Evolutionary conservation across 352 stramenopile genomes (phyloP).

Genomic region (Phytopythium aichiense): DNA sequence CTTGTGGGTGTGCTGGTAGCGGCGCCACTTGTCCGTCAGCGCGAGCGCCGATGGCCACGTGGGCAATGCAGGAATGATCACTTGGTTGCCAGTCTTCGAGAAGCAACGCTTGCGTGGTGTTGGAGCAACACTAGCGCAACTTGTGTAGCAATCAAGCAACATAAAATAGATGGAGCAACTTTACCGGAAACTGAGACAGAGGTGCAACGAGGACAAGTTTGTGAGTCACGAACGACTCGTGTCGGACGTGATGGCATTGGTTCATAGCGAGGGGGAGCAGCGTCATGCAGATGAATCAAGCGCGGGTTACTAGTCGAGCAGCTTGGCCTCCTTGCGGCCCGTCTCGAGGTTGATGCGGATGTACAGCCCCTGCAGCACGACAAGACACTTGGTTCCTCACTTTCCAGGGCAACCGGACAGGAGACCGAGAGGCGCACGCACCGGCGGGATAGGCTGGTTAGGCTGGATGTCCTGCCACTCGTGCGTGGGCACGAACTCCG

Average conservation of each 20-base stretch:
- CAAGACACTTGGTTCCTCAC: background rate
- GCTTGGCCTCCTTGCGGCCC: constrained; percentile 59
- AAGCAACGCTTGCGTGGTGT: background rate
- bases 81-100: background rate
- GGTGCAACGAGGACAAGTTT: background rate
- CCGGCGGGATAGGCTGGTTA: constrained; percentile 43
- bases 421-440: constrained; percentile 7
- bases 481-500: constrained; percentile 58
- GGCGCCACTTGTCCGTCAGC: background rate
- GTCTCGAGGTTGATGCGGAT: constrained; percentile 56
- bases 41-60: background rate
- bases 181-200: background rate
- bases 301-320: constrained; percentile 23
- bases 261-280: too few species aligned
- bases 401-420: too few species aligned
- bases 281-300: background rate
- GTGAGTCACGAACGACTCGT: background rate
- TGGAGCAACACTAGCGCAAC: constrained; percentile 1
- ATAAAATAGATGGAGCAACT: background rate
- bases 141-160: constrained; percentile 2
- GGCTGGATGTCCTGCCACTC: constrained; percentile 58
- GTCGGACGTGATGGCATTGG: too few species aligned
- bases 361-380: constrained; percentile 35
- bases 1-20: background rate
- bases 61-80: background rate